Base-by-base conservation (phyloP, 1,284 basidiomycete species). In the Irpex rosettiformis region DNA sequence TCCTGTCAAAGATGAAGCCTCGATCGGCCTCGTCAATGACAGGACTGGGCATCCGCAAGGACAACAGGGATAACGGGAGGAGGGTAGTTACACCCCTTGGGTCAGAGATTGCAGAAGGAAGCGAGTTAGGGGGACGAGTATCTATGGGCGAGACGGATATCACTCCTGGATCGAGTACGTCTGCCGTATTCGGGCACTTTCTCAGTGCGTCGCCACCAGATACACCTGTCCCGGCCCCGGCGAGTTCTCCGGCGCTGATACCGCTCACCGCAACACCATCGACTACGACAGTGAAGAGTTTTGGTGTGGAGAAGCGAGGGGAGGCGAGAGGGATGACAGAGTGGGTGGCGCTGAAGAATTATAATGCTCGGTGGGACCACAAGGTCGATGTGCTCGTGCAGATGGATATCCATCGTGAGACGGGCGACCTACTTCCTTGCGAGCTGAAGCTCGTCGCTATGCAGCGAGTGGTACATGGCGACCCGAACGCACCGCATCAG, bases 381-480 rank as follows among this genome's bases (percentile, higher is more conserved):
- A 71, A 75, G 0, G 73, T 90, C 24, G 77, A 80, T 51, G 77
- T 84, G 7, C 73, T 82, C 6, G 77, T 89, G 22, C 82, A 86
- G 66, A 82, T 90, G 74, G 80, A 82, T 60, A 77, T 90, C 4
- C 78, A 83, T 52, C 76, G 85, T 47, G 79, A 81, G 56, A 79
- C 79, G n/a, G 63, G 62, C 24, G 75, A 76, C 30, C 75, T 91
- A 3, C 74, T 81, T 7, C 77, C 84, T 3, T 83, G 77, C 66
- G 80, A 82, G 25, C 77, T 89, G 60, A 89, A 86, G 70, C 77
- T 91, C 8, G 77, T 83, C 30, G 79, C 90, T 30, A 80, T 85
- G 73, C 88, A 77, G 79, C 75, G 80, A 21, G 79, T 85, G 37
- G 73, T 81, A 22, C 71, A 77, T 0, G 79, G 79, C 27, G 84